Conservation (phyloP, 208 protist genomes). For the Vickermania spadyakhi region DNA sequence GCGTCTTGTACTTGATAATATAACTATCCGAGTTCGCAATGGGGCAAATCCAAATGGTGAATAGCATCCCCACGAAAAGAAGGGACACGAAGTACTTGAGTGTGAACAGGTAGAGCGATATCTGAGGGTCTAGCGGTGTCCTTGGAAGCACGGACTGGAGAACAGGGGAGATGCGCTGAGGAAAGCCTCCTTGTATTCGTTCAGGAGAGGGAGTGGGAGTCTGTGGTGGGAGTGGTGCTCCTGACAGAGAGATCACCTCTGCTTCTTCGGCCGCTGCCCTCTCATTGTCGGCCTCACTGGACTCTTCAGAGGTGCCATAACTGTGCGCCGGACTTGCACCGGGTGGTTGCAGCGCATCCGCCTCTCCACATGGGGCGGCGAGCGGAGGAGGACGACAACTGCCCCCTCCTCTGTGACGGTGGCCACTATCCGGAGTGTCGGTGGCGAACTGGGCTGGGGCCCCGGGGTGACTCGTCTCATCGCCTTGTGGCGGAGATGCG, state of each 20-base stretch:
- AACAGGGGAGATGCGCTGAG: background rate
- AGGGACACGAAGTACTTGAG: constrained; percentile 63
- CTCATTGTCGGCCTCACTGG: background rate
- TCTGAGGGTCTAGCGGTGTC: constrained; percentile 64
- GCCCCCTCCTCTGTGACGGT: no score
- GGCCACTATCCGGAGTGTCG: no score
- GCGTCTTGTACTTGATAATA: constrained; percentile 23
- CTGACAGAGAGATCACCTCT: background rate
- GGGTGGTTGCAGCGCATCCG: background rate
- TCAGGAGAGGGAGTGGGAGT: background rate
- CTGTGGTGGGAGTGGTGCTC: background rate
- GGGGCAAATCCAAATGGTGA: constrained; percentile 65
- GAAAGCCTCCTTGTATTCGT: no score
- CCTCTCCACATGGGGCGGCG: background rate
- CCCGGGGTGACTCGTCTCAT: background rate
- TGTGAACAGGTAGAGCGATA: constrained; percentile 68
- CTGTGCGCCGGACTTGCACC: background rate
- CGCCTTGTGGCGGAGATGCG: background rate
- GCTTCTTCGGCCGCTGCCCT: background rate
- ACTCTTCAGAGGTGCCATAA: background rate
- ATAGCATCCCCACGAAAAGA: constrained; percentile 40
- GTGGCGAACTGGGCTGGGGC: background rate
- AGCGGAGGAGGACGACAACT: no score
- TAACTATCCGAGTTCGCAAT: constrained; percentile 38
- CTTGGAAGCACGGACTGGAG: constrained; percentile 11